phyloP scores from a whole-genome alignment of 2,329 filamentous ascomycete genomes.

The Aureobasidium sp. region DNA sequence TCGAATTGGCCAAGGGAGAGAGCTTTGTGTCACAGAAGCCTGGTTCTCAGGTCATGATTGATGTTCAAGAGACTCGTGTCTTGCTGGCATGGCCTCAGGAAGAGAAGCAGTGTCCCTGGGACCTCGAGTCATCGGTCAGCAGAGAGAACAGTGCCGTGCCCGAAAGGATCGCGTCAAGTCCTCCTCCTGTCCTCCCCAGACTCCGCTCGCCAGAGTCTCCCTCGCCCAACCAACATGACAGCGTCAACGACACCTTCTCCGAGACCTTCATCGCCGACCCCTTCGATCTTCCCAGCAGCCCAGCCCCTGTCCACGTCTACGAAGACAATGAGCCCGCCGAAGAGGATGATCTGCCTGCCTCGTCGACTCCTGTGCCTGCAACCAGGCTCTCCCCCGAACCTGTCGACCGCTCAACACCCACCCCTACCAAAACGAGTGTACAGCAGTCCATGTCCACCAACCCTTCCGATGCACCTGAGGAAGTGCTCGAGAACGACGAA shows the following conservation, averaged over 20 bases:
- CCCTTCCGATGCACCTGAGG: constrained; percentile 39
- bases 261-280: constrained; percentile 40
- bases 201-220: constrained; percentile 74
- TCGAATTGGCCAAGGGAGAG: constrained; percentile 81
- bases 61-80: constrained; percentile 88
- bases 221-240: constrained; percentile 45
- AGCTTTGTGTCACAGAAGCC: constrained; percentile 86
- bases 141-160: constrained; percentile 1
- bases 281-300: constrained; percentile 36
- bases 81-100: constrained; percentile 75
- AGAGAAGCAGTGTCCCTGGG: constrained; percentile 10
- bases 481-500: constrained; percentile 75
- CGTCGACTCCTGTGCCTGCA: constrained; percentile 15
- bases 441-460: constrained; percentile 4
- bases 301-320: constrained; percentile 58
- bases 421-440: background rate
- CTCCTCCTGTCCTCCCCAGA: constrained; percentile 53
- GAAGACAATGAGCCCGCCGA: constrained; percentile 54
- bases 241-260: constrained; percentile 26
- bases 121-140: background rate
- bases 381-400: background rate
- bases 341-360: constrained; percentile 40
- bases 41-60: constrained; percentile 83
- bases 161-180: constrained; percentile 49
- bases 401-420: constrained; percentile 1